Conservation (phyloP, 2,329 filamentous ascomycete genomes). For the Xylaria sp. region DNA sequence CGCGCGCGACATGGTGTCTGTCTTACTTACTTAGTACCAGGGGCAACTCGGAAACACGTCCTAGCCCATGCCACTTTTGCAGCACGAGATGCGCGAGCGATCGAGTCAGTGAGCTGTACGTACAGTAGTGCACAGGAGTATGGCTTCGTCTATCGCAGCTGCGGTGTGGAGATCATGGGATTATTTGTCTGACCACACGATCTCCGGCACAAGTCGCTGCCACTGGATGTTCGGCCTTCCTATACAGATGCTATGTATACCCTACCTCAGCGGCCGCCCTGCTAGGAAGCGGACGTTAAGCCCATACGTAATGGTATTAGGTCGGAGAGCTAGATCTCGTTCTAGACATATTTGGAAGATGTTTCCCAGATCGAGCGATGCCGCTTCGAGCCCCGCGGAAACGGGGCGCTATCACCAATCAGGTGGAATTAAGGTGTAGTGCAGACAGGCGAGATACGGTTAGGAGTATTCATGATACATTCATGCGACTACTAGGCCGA, state of each 20-base stretch:
- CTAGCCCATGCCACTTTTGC: constrained; percentile 31
- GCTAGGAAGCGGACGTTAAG: neutral
- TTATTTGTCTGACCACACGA: constrained; percentile 31
- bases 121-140: no score
- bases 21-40: no score
- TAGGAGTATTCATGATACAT: constrained; percentile 32
- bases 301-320: constrained; percentile 14
- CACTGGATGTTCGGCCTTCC: constrained; percentile 13
- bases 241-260: constrained; percentile 1
- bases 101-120: constrained; percentile 27
- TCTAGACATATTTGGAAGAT: constrained; percentile 23
- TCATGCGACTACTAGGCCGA: constrained; percentile 32
- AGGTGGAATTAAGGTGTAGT: constrained; percentile 23
- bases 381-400: constrained; percentile 16
- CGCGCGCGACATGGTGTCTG: constrained; percentile 30
- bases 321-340: constrained; percentile 12
- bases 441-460: constrained; percentile 24
- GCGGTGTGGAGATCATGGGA: constrained; percentile 32
- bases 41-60: constrained; percentile 37
- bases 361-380: constrained; percentile 21
- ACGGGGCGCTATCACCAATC: constrained; percentile 29
- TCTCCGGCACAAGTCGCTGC: constrained; percentile 28
- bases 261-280: no score
- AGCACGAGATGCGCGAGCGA: constrained; percentile 22
- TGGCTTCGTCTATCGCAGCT: constrained; percentile 26